These are phyloP conservation scores for Colletotrichum sp. DNA, from an alignment of 2,329 filamentous ascomycete genomes.

Conservation along the genomic window DNA sequence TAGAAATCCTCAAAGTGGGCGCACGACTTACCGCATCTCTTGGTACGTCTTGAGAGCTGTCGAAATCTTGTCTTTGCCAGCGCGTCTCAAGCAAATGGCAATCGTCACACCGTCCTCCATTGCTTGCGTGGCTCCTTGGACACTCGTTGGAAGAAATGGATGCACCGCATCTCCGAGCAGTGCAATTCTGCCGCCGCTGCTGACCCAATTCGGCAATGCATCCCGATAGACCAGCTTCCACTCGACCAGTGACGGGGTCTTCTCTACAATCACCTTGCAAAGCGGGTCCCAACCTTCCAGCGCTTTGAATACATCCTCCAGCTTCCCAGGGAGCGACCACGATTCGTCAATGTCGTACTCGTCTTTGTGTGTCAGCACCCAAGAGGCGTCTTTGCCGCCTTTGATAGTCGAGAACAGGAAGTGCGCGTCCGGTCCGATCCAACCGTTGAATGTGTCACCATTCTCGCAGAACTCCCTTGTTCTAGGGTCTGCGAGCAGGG, in stretches of 20 bases:
- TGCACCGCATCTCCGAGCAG: background rate
- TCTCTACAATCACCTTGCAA: background rate
- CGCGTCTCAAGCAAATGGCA: background rate
- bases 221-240: background rate
- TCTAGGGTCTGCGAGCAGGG: background rate
- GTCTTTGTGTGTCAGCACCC: background rate
- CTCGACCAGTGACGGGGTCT: background rate
- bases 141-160: background rate
- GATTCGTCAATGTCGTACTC: background rate
- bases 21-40: background rate
- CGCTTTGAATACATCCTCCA: background rate
- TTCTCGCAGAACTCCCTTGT: background rate
- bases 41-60: background rate
- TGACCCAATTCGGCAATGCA: background rate
- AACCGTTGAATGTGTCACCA: background rate
- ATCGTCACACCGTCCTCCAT: background rate
- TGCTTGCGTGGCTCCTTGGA: background rate
- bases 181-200: background rate
- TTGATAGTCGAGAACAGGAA: background rate
- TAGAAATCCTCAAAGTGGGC: accelerated
- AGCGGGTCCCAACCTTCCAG: background rate
- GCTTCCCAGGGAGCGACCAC: background rate
- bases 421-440: background rate
- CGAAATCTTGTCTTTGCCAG: background rate
- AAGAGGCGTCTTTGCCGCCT: background rate